A percentile compares a stretch with the other conserved stretches of the same genome.
phyloP scores from a whole-genome alignment of 352 stramenopile genomes.

The Aphanomyces stellatus region DNA sequence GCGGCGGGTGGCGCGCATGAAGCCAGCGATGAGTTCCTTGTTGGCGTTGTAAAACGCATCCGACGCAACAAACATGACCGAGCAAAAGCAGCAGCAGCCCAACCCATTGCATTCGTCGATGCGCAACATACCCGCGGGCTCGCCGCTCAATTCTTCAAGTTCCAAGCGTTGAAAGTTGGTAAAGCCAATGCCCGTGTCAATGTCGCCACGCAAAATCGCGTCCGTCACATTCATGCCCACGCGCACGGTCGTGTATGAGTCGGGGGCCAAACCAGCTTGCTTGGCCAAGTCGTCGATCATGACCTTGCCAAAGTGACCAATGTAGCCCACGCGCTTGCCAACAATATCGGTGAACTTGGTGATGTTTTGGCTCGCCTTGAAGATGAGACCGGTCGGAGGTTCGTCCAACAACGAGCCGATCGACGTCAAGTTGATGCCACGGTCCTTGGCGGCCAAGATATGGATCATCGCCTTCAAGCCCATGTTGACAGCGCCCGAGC shows the following conservation, averaged over 20 bases:
- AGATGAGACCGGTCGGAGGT: constrained; percentile 40
- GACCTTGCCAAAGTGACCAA: constrained; percentile 43
- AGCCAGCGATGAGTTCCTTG: constrained; percentile 35
- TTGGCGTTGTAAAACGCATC: constrained; percentile 42
- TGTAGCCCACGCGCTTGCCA: constrained; percentile 43
- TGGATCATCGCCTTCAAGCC: constrained; percentile 47
- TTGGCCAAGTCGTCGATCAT: constrained; percentile 47
- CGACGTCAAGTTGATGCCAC: constrained; percentile 38
- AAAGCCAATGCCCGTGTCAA: constrained; percentile 43
- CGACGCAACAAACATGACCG: constrained; percentile 43
- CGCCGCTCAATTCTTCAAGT: constrained; percentile 38
- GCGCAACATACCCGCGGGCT: constrained; percentile 40
- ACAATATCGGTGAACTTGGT: constrained; percentile 46
- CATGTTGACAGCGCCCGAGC: constrained; percentile 38
- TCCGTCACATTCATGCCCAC: constrained; percentile 49
- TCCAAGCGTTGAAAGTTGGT: constrained; percentile 49
- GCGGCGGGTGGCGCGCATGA: constrained; percentile 35
- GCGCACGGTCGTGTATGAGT: constrained; percentile 37
- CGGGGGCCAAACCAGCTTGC: constrained; percentile 34
- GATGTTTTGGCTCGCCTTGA: constrained; percentile 43
- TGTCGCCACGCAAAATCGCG: constrained; percentile 37
- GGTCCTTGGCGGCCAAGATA: constrained; percentile 41
- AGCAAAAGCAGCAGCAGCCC: constrained; percentile 48
- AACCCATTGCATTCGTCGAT: constrained; percentile 44
- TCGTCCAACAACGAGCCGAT: constrained; percentile 40